phyloP scores from a whole-genome alignment of 2,329 filamentous ascomycete genomes.

The Pyrenophora teres region DNA sequence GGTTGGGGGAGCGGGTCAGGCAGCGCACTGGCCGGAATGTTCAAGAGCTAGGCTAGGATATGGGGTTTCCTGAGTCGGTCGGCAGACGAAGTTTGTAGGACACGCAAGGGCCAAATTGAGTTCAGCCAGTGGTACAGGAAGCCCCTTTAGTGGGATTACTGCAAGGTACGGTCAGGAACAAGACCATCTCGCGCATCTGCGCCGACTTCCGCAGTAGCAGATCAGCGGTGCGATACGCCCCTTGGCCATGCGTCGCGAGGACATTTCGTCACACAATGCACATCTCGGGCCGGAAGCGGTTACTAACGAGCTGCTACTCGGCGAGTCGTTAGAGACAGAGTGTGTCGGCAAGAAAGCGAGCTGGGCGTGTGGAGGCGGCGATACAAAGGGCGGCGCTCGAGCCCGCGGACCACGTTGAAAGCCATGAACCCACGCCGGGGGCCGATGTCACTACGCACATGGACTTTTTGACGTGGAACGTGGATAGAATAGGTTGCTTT shows the following conservation, averaged over 20 bases:
- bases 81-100: conserved; percentile 30
- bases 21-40: conserved; percentile 3
- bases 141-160: conserved; percentile 42
- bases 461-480: conserved; percentile 8
- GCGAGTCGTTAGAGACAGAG: conserved; percentile 26
- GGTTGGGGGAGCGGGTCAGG: conserved; percentile 7
- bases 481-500: conserved; percentile 2
- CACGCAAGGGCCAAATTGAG: conserved; percentile 32
- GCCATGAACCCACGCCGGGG: conserved; percentile 10
- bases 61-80: conserved; percentile 29
- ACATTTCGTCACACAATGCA: conserved; percentile 30
- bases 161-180: conserved; percentile 43
- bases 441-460: not conserved
- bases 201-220: conserved; percentile 34
- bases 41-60: conserved; percentile 14
- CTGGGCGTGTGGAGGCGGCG: conserved; percentile 22
- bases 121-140: conserved; percentile 32
- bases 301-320: conserved; percentile 25
- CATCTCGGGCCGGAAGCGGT: conserved; percentile 26
- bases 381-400: conserved; percentile 28
- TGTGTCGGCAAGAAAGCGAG: conserved; percentile 15
- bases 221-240: conserved; percentile 34
- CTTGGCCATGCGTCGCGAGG: conserved; percentile 39
- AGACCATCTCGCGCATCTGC: conserved; percentile 14
- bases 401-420: conserved; percentile 20